phyloP scores from a whole-genome alignment of 2,329 filamentous ascomycete species.

The Fusarium dimerum region DNA sequence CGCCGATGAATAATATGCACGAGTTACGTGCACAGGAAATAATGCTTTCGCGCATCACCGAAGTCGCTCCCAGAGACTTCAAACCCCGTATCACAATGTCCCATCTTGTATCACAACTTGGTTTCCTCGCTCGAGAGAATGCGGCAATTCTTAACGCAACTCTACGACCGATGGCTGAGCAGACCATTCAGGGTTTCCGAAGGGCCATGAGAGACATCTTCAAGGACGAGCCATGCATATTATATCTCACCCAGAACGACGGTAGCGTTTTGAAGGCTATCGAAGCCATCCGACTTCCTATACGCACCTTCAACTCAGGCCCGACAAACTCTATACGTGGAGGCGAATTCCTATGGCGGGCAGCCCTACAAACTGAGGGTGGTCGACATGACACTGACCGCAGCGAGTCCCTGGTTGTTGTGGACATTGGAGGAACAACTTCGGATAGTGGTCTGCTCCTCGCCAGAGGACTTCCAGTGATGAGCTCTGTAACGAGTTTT shows the following conservation, averaged over 20 bases:
- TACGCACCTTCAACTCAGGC: slow-evolving; percentile 50
- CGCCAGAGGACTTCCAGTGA: slow-evolving; percentile 13
- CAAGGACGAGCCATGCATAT: slow-evolving; percentile 33
- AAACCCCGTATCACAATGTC: slow-evolving; percentile 15
- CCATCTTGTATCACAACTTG: slow-evolving; percentile 37
- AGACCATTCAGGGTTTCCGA: slow-evolving; percentile 47
- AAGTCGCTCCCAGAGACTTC: no score
- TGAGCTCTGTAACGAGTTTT: slow-evolving; percentile 6
- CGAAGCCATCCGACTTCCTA: slow-evolving; percentile 45
- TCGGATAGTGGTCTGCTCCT: slow-evolving; percentile 52
- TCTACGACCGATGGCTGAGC: slow-evolving; percentile 47
- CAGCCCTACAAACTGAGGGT: slow-evolving; percentile 37
- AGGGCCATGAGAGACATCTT: slow-evolving; percentile 43
- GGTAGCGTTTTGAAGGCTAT: slow-evolving; percentile 46
- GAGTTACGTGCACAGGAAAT: slow-evolving; percentile 33
- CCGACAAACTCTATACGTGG: slow-evolving; percentile 52
- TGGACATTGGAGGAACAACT: slow-evolving; percentile 58
- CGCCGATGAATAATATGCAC: slow-evolving; percentile 57
- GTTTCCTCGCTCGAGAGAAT: slow-evolving; percentile 52
- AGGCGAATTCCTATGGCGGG: slow-evolving; percentile 45
- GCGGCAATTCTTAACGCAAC: slow-evolving; percentile 55
- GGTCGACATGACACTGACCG: not conserved
- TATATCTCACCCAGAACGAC: slow-evolving; percentile 54
- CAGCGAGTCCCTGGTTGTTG: slow-evolving; percentile 38
- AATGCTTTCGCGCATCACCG: slow-evolving; percentile 29